These are phyloP conservation scores for Lentinus tigrinus DNA, from an alignment of 768 basidiomycete genomes.

Conservation along the genomic window DNA sequence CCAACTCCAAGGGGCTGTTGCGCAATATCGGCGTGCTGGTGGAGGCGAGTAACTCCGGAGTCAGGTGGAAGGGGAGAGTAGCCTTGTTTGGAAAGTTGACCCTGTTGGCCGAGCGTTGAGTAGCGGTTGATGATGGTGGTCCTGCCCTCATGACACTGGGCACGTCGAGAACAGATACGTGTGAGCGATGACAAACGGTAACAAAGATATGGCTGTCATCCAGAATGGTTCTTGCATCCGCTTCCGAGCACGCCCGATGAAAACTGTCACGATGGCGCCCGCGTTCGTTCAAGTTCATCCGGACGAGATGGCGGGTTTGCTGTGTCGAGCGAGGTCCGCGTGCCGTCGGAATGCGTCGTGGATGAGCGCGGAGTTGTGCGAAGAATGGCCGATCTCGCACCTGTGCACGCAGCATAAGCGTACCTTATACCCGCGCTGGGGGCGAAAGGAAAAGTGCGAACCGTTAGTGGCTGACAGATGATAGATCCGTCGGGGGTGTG, in stretches of 20 bases:
- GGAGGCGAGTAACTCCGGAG: slow-evolving; percentile 2
- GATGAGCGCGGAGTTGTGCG: no score
- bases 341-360: not conserved
- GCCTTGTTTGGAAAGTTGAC: slow-evolving; percentile 8
- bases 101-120: slow-evolving; percentile 16
- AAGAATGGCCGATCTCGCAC: not conserved
- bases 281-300: no score
- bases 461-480: not conserved
- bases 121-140: slow-evolving; percentile 5
- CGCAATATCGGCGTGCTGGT: not conserved
- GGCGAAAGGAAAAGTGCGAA: not conserved
- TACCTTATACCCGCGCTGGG: not conserved
- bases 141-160: not conserved
- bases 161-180: not conserved
- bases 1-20: not conserved
- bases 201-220: no score
- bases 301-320: not conserved
- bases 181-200: not conserved
- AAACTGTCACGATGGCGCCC: no score
- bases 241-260: no score
- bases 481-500: not conserved
- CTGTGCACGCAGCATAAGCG: not conserved
- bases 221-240: no score
- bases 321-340: not conserved
- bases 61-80: slow-evolving; percentile 8